A percentile compares a stretch with the other conserved stretches of the same genome.
phyloP scores from a whole-genome alignment of 306 rosid genomes.

The Fragaria nilgerrensis region DNA sequence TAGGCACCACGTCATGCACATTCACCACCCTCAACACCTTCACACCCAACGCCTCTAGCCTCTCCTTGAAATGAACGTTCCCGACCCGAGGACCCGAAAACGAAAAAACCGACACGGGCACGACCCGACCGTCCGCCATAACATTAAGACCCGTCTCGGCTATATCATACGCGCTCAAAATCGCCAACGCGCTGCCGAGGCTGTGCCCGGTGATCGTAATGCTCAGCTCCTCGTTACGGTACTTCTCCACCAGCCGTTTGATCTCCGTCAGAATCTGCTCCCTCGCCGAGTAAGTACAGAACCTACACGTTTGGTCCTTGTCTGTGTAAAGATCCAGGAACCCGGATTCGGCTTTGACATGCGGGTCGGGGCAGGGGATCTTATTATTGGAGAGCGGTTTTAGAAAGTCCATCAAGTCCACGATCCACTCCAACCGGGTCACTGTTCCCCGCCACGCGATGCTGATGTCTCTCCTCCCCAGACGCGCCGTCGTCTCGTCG shows the following conservation, averaged over 20 bases:
- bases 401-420: slow-evolving; percentile 61
- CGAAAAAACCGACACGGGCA: slow-evolving; percentile 56
- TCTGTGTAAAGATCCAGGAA: slow-evolving; percentile 72
- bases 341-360: slow-evolving; percentile 69
- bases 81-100: slow-evolving; percentile 90
- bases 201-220: slow-evolving; percentile 80
- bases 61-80: slow-evolving; percentile 64
- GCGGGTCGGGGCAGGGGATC: slow-evolving; percentile 54
- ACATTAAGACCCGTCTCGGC: slow-evolving; percentile 59
- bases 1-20: slow-evolving; percentile 63
- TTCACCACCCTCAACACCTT: slow-evolving; percentile 77
- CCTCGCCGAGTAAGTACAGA: slow-evolving; percentile 61
- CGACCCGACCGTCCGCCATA: slow-evolving; percentile 31
- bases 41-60: slow-evolving; percentile 53
- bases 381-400: slow-evolving; percentile 38
- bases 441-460: slow-evolving; percentile 85
- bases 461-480: slow-evolving; percentile 70
- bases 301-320: slow-evolving; percentile 54
- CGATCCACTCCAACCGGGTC: slow-evolving; percentile 67
- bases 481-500: slow-evolving; percentile 32
- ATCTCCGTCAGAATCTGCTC: slow-evolving; percentile 66
- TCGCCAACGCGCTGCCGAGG: slow-evolving; percentile 72
- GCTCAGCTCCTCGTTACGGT: slow-evolving; percentile 54
- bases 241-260: slow-evolving; percentile 43
- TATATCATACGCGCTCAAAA: slow-evolving; percentile 63